These are phyloP conservation scores for Pseudopithomyces maydicus DNA, from an alignment of 2,329 filamentous ascomycete species.

Conservation along the genomic window DNA sequence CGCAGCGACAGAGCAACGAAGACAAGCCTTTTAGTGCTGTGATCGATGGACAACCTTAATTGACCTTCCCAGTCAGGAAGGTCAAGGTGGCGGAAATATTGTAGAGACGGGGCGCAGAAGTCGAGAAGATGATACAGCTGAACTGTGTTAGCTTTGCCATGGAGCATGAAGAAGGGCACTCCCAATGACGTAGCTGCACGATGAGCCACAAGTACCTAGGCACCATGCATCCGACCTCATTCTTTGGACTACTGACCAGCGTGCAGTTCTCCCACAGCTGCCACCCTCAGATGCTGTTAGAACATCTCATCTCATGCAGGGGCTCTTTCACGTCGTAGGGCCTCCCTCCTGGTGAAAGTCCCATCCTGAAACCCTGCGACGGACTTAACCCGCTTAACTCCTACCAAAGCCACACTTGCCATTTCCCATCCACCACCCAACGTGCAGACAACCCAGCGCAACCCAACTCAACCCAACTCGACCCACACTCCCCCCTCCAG, in stretches of 20 bases:
- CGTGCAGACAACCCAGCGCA: no score
- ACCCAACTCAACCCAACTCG: no score
- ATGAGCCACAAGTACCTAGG: not conserved
- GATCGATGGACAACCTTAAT: constrained; percentile 36
- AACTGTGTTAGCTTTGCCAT: not conserved
- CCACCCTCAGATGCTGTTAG: no score
- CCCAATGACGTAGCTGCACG: not conserved
- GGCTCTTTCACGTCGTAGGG: no score
- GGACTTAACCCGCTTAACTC: not conserved
- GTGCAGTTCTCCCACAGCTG: no score
- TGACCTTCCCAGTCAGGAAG: constrained; percentile 23
- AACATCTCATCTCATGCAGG: no score
- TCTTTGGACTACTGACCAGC: no score
- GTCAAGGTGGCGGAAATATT: not conserved
- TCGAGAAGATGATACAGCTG: not conserved
- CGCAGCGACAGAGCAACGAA: constrained; percentile 11
- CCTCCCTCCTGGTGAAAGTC: no score
- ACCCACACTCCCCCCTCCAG: no score
- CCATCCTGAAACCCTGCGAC: no score
- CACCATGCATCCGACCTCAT: no score
- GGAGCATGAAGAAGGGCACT: not conserved
- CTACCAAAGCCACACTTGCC: constrained; percentile 3
- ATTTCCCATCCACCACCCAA: not conserved
- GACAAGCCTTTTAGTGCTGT: constrained; percentile 43
- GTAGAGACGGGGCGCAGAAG: not conserved